Conservation (phyloP, 495 filamentous ascomycete species). For the Amphirosellinia nigrospora region DNA sequence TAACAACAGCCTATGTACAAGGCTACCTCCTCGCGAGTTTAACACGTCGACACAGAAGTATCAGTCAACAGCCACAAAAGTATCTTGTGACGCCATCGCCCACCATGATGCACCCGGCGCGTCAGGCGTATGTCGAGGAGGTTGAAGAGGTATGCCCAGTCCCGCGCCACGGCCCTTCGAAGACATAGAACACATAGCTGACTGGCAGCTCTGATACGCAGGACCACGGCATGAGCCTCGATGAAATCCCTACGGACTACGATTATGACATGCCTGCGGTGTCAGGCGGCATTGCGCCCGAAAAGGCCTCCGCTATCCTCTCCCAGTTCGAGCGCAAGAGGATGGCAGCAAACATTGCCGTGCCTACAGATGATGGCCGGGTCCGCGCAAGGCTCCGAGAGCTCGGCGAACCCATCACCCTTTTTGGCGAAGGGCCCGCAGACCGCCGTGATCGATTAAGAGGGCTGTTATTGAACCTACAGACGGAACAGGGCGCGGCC, state of each 20-base stretch:
- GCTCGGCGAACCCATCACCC: conserved; percentile 87
- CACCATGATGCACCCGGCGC: conserved; percentile 82
- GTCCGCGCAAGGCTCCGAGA: conserved; percentile 82
- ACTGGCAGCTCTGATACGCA: conserved; percentile 43
- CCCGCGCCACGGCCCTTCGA: conserved; percentile 25
- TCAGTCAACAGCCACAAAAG: background rate
- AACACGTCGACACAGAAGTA: background rate
- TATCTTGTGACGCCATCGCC: conserved; percentile 23
- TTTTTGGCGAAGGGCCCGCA: conserved; percentile 89
- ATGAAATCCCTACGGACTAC: conserved; percentile 82
- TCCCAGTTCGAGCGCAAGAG: conserved; percentile 90
- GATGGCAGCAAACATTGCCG: conserved; percentile 85
- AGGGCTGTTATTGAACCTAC: conserved; percentile 64
- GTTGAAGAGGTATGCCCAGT: conserved; percentile 68
- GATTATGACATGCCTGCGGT: conserved; percentile 81
- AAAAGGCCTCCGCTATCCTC: conserved; percentile 86
- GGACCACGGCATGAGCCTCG: conserved; percentile 75
- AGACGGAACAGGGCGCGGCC: conserved; percentile 62
- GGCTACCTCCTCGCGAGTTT: background rate
- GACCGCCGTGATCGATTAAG: conserved; percentile 88
- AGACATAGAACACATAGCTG: conserved; percentile 33
- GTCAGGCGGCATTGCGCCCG: conserved; percentile 77
- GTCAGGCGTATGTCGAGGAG: conserved; percentile 97
- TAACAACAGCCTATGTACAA: background rate
- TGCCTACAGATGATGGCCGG: conserved; percentile 91